A percentile compares a stretch with the other conserved stretches of the same genome.
Conservation (phyloP, 768 basidiomycete species). For the Rhodotorula graminis region DNA sequence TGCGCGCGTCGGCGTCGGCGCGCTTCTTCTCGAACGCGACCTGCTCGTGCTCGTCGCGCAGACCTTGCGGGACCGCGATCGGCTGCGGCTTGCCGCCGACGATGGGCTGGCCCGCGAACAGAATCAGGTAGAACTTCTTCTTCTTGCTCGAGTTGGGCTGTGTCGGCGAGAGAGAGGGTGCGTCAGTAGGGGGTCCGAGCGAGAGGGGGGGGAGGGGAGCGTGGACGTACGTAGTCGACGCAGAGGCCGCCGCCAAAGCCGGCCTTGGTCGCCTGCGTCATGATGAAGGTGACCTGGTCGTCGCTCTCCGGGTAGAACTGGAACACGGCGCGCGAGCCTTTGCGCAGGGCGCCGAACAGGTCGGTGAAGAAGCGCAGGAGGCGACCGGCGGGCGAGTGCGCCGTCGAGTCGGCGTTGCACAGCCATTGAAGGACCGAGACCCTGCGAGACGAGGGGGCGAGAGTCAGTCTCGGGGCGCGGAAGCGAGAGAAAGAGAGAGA, state of each 20-base stretch:
- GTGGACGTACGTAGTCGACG: constrained; percentile 69
- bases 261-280: constrained; percentile 82
- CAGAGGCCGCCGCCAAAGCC: constrained; percentile 96
- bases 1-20: constrained; percentile 50
- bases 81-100: constrained; percentile 29
- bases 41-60: constrained; percentile 45
- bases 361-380: constrained; percentile 85
- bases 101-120: constrained; percentile 65
- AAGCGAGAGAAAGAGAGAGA: not conserved
- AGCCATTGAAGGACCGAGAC: constrained; percentile 99
- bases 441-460: constrained; percentile 50
- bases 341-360: constrained; percentile 75
- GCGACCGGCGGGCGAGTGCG: constrained; percentile 50
- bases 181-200: too few species aligned
- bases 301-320: constrained; percentile 97
- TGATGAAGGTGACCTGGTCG: constrained; percentile 93
- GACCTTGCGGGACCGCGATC: constrained; percentile 21
- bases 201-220: too few species aligned
- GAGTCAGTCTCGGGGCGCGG: not conserved
- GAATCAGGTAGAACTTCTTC: constrained; percentile 87
- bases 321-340: constrained; percentile 76
- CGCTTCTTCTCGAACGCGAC: constrained; percentile 72
- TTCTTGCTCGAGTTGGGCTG: constrained; percentile 33
- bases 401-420: constrained; percentile 88
- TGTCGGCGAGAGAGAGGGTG: not conserved